A percentile compares a stretch with the other conserved stretches of the same genome.
These are phyloP conservation scores for Perkinsus marinus DNA, from an alignment of 169 alveolate genomes.

Conservation along the genomic window DNA sequence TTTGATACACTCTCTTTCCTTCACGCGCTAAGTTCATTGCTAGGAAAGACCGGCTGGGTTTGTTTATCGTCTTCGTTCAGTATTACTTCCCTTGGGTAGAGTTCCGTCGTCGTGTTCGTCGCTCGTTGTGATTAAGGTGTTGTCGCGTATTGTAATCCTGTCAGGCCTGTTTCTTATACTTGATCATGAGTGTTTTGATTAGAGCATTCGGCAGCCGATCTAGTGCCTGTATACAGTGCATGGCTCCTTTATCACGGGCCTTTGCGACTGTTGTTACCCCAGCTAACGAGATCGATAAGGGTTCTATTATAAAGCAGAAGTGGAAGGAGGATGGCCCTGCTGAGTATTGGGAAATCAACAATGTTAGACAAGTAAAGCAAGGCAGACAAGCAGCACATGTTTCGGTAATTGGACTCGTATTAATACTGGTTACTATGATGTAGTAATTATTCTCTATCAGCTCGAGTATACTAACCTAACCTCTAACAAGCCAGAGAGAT, in stretches of 20 bases:
- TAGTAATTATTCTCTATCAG: not conserved
- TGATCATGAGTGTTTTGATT: too few relatives aligned
- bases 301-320: not conserved
- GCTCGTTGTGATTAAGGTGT: too few relatives aligned
- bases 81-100: too few relatives aligned
- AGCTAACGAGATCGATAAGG: not conserved
- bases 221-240: not conserved
- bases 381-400: not conserved
- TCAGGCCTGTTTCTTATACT: too few relatives aligned
- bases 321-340: not conserved
- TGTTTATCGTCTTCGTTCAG: too few relatives aligned
- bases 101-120: too few relatives aligned
- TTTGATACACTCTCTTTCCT: too few relatives aligned
- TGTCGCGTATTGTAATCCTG: too few relatives aligned
- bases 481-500: not conserved
- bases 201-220: too few relatives aligned
- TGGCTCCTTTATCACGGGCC: not conserved
- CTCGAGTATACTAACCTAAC: not conserved
- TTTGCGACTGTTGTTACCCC: not conserved
- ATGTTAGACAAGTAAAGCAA: not conserved
- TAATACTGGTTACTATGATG: too few relatives aligned
- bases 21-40: too few relatives aligned
- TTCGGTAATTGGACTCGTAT: not conserved
- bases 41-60: too few relatives aligned
- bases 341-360: not conserved